Base-by-base conservation (phyloP, 441 rosid species). In the Francoa sonchifolia region DNA sequence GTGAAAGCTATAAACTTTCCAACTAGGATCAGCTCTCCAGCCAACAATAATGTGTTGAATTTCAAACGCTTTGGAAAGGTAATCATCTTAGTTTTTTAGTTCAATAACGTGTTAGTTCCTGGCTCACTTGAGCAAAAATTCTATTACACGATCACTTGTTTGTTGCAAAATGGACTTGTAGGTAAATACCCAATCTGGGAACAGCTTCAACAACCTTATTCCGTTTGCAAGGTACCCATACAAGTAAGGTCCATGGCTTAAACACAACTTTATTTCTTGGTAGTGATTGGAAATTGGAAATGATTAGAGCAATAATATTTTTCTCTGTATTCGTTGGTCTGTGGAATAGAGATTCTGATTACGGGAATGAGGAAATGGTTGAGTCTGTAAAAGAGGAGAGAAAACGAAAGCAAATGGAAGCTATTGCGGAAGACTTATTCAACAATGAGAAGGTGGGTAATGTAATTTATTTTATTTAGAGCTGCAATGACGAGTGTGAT, bases 51-150 rank as follows among this genome's bases (percentile, higher is more conserved):
- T 50, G 63, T 63, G 44, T 8, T 60, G 36, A 72, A 89, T 64
- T 89, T 82, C 68, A 89, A 85, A 71, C 63, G 68, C 55, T 85
- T 82, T 73, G 83, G 68, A 68, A 89, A 89, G 92, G 97, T 82
- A 66, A 61, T 31, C 16, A 10, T 1, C 14, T 49, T 19, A n/a
- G 26, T n/a, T 15, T 6, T 28, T 28, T 28, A 2, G n/a, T n/a
- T n/a, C n/a, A n/a, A n/a, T n/a, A n/a, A n/a, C n/a, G n/a, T n/a
- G n/a, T n/a, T n/a, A n/a, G n/a, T n/a, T n/a, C n/a, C n/a, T n/a
- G n/a, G n/a, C n/a, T n/a, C n/a, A n/a, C n/a, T n/a, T n/a, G n/a
- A n/a, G n/a, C n/a, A n/a, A n/a, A n/a, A n/a, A n/a, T n/a, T n/a
- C n/a, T n/a, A n/a, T n/a, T n/a, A n/a, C n/a, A n/a, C n/a, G n/a